phyloP scores from a whole-genome alignment of 2,329 filamentous ascomycete species.

The Mycosphaerella arachidis region DNA sequence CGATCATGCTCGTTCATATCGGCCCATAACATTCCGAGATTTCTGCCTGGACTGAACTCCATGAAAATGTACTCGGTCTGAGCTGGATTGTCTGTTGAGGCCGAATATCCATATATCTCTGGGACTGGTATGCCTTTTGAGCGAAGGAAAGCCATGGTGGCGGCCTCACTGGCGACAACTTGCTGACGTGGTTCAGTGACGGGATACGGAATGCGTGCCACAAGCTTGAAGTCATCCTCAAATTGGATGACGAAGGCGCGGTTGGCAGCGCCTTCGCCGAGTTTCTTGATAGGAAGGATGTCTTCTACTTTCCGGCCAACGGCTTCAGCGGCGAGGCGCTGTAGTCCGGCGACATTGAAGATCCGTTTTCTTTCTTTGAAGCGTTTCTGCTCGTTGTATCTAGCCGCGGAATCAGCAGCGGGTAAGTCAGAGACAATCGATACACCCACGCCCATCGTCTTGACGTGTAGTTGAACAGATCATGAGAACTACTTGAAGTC shows the following conservation, averaged over 20 bases:
- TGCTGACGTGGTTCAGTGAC: constrained; percentile 10
- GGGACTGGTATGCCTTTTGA: constrained; percentile 22
- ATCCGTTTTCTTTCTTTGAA: constrained; percentile 9
- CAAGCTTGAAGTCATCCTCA: constrained; percentile 17
- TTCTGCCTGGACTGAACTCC: constrained; percentile 17
- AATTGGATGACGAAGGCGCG: constrained; percentile 18
- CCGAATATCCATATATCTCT: constrained; percentile 19
- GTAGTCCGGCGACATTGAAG: constrained; percentile 21
- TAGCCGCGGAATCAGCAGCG: background rate
- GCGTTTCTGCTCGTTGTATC: constrained; percentile 18
- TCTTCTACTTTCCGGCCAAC: constrained; percentile 22
- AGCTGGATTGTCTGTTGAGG: constrained; percentile 22
- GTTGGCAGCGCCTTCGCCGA: constrained; percentile 23
- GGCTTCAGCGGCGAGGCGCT: constrained; percentile 28
- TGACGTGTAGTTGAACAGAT: constrained; percentile 21
- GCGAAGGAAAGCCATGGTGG: constrained; percentile 24
- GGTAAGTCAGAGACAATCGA: background rate
- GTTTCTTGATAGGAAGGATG: constrained; percentile 22
- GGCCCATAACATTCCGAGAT: constrained; percentile 19
- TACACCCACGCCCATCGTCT: constrained; percentile 21
- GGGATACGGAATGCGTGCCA: constrained; percentile 24
- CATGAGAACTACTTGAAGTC: too few relatives aligned
- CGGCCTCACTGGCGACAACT: constrained; percentile 25
- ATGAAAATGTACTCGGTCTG: constrained; percentile 28
- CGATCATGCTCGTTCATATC: constrained; percentile 22